Evolutionary conservation across 2,329 filamentous ascomycete genomes (phyloP).

Genomic region (Cordyceps javanica): DNA sequence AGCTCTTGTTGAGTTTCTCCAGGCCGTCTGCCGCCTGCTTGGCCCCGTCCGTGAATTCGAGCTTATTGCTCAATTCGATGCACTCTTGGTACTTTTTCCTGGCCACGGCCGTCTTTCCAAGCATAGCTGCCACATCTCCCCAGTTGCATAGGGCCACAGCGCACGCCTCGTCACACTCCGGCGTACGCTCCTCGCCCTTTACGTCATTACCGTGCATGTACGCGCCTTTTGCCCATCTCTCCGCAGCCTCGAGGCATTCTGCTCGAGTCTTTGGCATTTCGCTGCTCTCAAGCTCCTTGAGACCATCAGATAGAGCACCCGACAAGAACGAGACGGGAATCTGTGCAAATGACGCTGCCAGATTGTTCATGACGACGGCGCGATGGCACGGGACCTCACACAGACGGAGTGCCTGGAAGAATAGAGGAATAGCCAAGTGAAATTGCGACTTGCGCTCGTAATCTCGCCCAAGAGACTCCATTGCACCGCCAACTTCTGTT

Average conservation of each 20-base stretch:
- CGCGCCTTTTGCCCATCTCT: constrained; percentile 74
- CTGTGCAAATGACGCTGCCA: constrained; percentile 67
- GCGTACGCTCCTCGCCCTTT: constrained; percentile 57
- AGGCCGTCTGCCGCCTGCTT: constrained; percentile 48
- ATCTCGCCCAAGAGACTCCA: constrained; percentile 70
- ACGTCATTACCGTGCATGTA: constrained; percentile 61
- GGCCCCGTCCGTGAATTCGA: constrained; percentile 47
- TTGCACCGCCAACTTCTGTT: constrained; percentile 64
- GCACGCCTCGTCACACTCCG: constrained; percentile 80
- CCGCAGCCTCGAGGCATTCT: constrained; percentile 61
- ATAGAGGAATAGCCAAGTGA: constrained; percentile 78
- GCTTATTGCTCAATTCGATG: constrained; percentile 49
- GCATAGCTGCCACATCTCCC: constrained; percentile 74
- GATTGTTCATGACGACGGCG: constrained; percentile 80
- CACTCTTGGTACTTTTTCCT: constrained; percentile 64
- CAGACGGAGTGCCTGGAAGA: constrained; percentile 74
- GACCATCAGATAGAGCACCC: constrained; percentile 22
- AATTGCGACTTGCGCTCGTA: constrained; percentile 71
- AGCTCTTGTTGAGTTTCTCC: constrained; percentile 22
- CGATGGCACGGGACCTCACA: constrained; percentile 66
- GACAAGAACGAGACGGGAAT: constrained; percentile 39
- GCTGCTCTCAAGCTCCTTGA: constrained; percentile 23
- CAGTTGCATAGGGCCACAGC: constrained; percentile 81
- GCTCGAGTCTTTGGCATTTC: constrained; percentile 43
- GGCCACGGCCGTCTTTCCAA: constrained; percentile 60